Evolutionary conservation across 2,329 filamentous ascomycete genomes (phyloP), one percentile per base, ranked within the genome.

Genomic region (Aspergillus quadricinctus): DNA sequence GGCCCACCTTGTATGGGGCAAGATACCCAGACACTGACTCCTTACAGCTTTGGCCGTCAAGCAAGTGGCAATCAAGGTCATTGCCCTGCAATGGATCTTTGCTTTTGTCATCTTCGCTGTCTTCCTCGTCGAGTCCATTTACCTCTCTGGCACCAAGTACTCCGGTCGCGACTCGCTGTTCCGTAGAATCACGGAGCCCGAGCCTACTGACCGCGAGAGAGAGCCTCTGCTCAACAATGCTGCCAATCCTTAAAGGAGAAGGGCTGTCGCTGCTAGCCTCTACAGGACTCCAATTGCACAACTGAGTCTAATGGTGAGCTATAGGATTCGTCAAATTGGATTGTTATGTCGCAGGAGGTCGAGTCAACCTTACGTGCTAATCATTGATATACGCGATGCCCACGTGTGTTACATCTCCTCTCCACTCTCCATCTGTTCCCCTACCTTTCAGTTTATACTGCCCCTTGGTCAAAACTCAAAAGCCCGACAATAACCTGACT

Each of bases 41-140:
- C 9, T 48, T 50, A 21, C 56, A 83, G 82, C 81, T 19, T 84
- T 95, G 45, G 90, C 89, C 11, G 84, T 94, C 17, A 83, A 85
- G 14, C 92, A 96, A 72, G 86, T 95, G 76, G 77, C 86, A 51
- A 81, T 82, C 66, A 85, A 91, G 70, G 74, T 87, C 57, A 80
- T 95, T 63, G 89, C 90, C 6, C 80, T 96, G 61, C 92, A 96
- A 77, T 96, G 91, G 91, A 93, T 95, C 74, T 96, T 96, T 71
- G 89, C 91, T 35, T 94, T 95, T 68, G 80, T 85, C 60, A 91
- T 96, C 71, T 92, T 93, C 81, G 83, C 80, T 0, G 70, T 89
- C 27, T 82, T 95, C 53, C 88, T 94, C 70, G 72, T 92, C 21
- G 75, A 84, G 19, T 90, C 88, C 1, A 66, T 89, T 10, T 74